Conservation (phyloP, 2,329 filamentous ascomycete species). For the Stagonosporopsis tanaceti region DNA sequence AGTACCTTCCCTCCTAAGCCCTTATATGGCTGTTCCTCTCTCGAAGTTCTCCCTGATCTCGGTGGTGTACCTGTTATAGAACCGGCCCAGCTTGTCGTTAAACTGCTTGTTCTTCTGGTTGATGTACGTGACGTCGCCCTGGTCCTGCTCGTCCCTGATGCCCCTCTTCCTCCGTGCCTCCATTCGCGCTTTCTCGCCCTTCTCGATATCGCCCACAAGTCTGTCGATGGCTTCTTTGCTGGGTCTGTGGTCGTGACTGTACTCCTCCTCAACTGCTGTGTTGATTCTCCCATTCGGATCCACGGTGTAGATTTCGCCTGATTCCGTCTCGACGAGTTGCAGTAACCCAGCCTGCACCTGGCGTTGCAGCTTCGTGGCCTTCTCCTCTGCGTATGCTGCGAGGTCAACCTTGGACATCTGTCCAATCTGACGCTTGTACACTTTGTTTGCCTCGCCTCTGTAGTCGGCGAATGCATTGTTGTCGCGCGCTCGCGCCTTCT, state of each 20-base stretch:
- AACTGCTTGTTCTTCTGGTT: constrained; percentile 99
- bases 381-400: constrained; percentile 86
- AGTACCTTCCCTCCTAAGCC: not conserved
- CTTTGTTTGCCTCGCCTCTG: constrained; percentile 83
- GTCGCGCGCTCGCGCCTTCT: constrained; percentile 81
- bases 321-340: constrained; percentile 94
- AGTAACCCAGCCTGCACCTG: constrained; percentile 85
- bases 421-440: constrained; percentile 90
- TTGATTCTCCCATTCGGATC: constrained; percentile 93
- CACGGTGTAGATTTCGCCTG: constrained; percentile 86
- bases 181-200: constrained; percentile 84
- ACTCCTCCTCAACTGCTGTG: constrained; percentile 82
- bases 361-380: constrained; percentile 82
- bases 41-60: constrained; percentile 98
- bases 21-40: constrained; percentile 89
- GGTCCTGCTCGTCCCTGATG: constrained; percentile 73
- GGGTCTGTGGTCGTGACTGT: constrained; percentile 85
- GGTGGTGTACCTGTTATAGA: constrained; percentile 98
- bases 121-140: constrained; percentile 95
- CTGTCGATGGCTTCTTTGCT: constrained; percentile 87
- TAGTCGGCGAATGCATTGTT: constrained; percentile 92
- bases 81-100: constrained; percentile 93
- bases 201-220: constrained; percentile 83
- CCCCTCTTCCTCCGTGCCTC: constrained; percentile 86
- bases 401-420: constrained; percentile 75